Percentiles rank a stretch among this genome's conserved stretches.
phyloP scores from a whole-genome alignment of 2,329 filamentous ascomycete species.

The Diaporthe humulicola region DNA sequence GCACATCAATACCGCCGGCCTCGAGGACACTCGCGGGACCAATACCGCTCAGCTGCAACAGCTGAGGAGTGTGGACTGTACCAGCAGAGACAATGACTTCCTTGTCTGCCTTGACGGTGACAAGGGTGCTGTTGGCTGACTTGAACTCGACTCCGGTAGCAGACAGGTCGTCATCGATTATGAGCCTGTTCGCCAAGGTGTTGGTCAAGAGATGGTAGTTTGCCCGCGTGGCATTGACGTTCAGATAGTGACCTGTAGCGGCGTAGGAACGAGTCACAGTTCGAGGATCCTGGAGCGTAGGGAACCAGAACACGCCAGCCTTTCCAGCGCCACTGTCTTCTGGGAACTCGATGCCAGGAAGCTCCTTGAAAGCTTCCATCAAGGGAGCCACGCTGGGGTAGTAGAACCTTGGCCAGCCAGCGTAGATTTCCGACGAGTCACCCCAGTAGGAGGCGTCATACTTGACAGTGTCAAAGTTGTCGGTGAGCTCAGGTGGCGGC shows the following conservation, averaged over 20 bases:
- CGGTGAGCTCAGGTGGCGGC: slow-evolving; percentile 43
- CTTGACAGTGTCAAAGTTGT: slow-evolving; percentile 47
- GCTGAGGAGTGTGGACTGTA: slow-evolving; percentile 54
- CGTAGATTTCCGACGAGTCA: slow-evolving; percentile 51
- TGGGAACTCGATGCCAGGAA: slow-evolving; percentile 55
- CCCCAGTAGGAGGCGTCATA: slow-evolving; percentile 55
- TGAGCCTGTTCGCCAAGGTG: slow-evolving; percentile 48
- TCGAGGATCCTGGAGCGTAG: slow-evolving; percentile 55
- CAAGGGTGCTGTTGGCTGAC: slow-evolving; percentile 39
- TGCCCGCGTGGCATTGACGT: slow-evolving; percentile 43
- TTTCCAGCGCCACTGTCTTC: slow-evolving; percentile 55
- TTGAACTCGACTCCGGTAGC: slow-evolving; percentile 50
- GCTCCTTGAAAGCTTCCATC: slow-evolving; percentile 52
- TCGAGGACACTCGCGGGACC: slow-evolving; percentile 57
- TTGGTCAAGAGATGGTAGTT: slow-evolving; percentile 50
- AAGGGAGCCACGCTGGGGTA: slow-evolving; percentile 50
- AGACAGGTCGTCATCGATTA: slow-evolving; percentile 40
- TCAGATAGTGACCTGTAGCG: slow-evolving; percentile 52
- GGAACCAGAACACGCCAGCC: slow-evolving; percentile 58
- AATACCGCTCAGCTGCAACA: slow-evolving; percentile 54
- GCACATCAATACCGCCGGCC: slow-evolving; percentile 55
- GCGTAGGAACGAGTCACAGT: slow-evolving; percentile 54
- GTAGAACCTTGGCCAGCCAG: slow-evolving; percentile 55
- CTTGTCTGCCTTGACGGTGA: slow-evolving; percentile 47
- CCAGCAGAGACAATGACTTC: slow-evolving; percentile 61